A percentile compares a stretch with the other conserved stretches of the same genome.
Conservation (phyloP, 1,139 yeast species). For the Debaryomyces fabryi region DNA sequence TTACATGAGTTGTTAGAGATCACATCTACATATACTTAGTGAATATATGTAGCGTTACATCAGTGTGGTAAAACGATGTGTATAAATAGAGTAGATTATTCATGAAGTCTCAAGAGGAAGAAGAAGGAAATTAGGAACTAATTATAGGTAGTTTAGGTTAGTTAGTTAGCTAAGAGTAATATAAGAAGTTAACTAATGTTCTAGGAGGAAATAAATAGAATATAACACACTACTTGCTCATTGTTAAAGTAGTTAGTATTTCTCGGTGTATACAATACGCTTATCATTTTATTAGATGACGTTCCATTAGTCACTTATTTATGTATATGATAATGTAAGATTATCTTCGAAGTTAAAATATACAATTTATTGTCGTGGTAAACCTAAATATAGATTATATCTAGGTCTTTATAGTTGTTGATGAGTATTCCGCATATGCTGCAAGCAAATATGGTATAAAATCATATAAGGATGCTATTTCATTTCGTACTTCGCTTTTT, state of each 20-base stretch:
- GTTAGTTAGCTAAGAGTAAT: not conserved
- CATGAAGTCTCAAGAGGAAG: not conserved
- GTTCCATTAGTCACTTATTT: too few relatives aligned
- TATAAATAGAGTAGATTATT: not conserved
- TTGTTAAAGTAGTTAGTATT: too few relatives aligned
- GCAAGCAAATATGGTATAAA: too few relatives aligned
- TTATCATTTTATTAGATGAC: too few relatives aligned
- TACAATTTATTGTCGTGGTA: too few relatives aligned
- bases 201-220: not conserved
- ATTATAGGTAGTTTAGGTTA: not conserved
- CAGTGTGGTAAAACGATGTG: not conserved
- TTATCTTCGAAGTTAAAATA: too few relatives aligned
- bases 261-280: too few relatives aligned
- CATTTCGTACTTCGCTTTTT: not conserved
- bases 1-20: not conserved
- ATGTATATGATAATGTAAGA: too few relatives aligned
- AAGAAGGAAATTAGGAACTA: not conserved
- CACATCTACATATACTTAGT: not conserved
- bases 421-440: too few relatives aligned
- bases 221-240: too few relatives aligned
- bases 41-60: not conserved
- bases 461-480: not conserved
- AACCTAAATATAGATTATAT: too few relatives aligned
- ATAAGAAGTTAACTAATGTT: not conserved
- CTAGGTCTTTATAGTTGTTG: too few relatives aligned